Percentiles rank a stretch among this genome's conserved stretches.
Conservation (phyloP, 2,329 filamentous ascomycete species). For the Albifimbria verrucaria region DNA sequence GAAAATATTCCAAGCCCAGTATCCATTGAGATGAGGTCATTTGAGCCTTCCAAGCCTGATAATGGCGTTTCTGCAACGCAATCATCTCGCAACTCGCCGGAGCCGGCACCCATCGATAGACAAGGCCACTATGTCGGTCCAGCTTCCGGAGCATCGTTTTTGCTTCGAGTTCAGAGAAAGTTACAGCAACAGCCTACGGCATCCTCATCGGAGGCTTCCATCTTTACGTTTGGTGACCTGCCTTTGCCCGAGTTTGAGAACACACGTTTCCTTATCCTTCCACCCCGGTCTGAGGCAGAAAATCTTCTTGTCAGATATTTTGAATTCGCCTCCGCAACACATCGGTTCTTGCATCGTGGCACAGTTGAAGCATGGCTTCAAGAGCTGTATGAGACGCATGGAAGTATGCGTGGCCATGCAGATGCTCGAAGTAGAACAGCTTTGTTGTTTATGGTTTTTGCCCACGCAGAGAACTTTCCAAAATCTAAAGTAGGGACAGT, state of each 20-base stretch:
- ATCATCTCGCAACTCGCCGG: constrained; percentile 16
- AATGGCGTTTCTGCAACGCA: constrained; percentile 1
- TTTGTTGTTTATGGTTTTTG: constrained; percentile 47
- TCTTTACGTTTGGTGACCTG: constrained; percentile 47
- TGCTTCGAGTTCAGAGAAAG: constrained; percentile 24
- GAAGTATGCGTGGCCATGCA: constrained; percentile 16
- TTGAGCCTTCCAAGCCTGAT: constrained; percentile 2
- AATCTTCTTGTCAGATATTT: constrained; percentile 46
- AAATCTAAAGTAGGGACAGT: constrained; percentile 14
- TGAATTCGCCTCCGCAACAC: constrained; percentile 52
- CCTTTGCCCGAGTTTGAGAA: constrained; percentile 36
- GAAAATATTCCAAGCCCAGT: constrained; percentile 11
- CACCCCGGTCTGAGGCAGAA: constrained; percentile 27
- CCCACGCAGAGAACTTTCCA: constrained; percentile 43
- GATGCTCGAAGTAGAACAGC: constrained; percentile 28
- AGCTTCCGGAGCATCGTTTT: constrained; percentile 15
- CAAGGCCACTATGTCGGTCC: constrained; percentile 17
- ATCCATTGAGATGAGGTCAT: constrained; percentile 4
- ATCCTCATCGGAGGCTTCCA: constrained; percentile 35
- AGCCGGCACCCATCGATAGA: constrained; percentile 11
- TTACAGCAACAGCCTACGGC: constrained; percentile 38
- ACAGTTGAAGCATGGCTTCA: constrained; percentile 44
- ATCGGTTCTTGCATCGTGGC: constrained; percentile 49
- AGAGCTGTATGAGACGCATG: constrained; percentile 30
- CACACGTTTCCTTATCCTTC: constrained; percentile 30